Evolutionary conservation across 1,139 yeast genomes (phyloP), one percentile per base, ranked within the genome.

Genomic region (Yamadazyma dushanensis): DNA sequence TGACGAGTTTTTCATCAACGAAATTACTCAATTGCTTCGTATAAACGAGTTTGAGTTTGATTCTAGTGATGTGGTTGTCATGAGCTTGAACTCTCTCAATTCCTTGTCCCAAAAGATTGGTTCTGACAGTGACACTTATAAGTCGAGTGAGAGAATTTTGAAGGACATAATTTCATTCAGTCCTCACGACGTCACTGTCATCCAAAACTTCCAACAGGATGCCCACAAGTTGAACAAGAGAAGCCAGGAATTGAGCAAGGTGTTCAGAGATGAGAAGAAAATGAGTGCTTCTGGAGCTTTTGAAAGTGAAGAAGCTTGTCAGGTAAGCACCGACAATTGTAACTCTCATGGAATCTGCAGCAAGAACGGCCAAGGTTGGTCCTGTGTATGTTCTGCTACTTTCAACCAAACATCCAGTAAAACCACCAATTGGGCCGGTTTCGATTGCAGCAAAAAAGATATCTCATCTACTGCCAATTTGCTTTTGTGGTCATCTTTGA

Each of bases 371-470:
- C 16, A 37, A 51, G 16, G 79, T 52, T 83, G 76, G 74, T 61
- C 69, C 29, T 83, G 92, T 61, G 61, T 65, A 30, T 83, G 90
- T 58, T 55, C 69, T 16, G 58, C 84, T 11, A 68, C 80, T 14
- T 64, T 57, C 43, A 66, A 78, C 54, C 56, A 66, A 46, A 61
- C 64, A 31, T 59, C 59, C 24, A 62, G 67, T 36, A 67, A 67
- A 44, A 81, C 88, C 19, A 78, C 82, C 29, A 59, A 63, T 43
- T 83, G 88, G 87, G 73, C 80, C 3, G 92, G 92, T 21, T 57
- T 51, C 39, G 78, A 79, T 43, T 83, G 92, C 58, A 67, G 74
- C 47, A 81, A 83, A 68, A 70, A 68, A 51, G 89, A 84, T 50
- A 70, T 82, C 40, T 71, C 83, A 29, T 69, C 76, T 2, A 78